Conservation (phyloP, 169 alveolate species). For the Eimeria tenella region DNA sequence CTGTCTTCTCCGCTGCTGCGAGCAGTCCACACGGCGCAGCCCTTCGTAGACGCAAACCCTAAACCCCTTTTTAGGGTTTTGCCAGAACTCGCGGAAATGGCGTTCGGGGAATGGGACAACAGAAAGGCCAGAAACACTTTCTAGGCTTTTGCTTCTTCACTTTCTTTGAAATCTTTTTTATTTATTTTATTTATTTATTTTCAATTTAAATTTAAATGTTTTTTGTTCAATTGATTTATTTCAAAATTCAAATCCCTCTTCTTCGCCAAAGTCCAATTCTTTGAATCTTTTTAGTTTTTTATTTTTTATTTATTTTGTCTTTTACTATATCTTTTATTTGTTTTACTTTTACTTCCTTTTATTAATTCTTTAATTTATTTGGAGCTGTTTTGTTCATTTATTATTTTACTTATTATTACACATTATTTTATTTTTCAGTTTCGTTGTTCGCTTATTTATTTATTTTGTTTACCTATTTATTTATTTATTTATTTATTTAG, state of each 20-base stretch:
- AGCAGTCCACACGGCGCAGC: slow-evolving; percentile 31
- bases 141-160: neutral
- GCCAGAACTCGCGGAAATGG: slow-evolving; percentile 26
- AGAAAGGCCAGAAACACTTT: neutral
- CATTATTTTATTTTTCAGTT: no score
- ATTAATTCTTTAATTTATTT: no score
- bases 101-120: slow-evolving; percentile 75
- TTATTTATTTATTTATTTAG: no score
- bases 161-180: neutral
- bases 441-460: no score
- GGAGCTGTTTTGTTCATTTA: neutral
- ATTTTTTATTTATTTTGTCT: neutral
- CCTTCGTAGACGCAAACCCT: slow-evolving; percentile 21
- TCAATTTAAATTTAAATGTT: neutral
- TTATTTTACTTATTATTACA: neutral
- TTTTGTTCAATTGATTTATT: no score
- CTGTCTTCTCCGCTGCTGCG: neutral
- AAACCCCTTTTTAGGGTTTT: neutral
- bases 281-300: no score
- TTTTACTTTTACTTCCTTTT: no score
- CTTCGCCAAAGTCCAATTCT: no score
- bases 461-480: no score
- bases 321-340: neutral
- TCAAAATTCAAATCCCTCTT: neutral
- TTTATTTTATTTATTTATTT: no score